Evolutionary conservation across 345 rosid genomes (phyloP), one percentile per base, ranked within the genome.

Genomic region (Populus nigra): DNA sequence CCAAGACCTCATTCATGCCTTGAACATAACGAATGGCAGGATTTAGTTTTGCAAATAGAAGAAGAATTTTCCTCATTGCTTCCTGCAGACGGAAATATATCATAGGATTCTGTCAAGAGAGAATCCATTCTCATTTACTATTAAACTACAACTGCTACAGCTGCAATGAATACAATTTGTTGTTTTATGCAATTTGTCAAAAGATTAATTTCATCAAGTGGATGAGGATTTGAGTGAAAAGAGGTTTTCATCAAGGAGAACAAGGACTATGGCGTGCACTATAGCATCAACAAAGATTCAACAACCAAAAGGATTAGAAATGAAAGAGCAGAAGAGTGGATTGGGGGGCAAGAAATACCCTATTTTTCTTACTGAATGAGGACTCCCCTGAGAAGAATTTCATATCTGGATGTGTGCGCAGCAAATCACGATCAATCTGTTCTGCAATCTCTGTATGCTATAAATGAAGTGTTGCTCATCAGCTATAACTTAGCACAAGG

Each of bases 1-100:
- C 92, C 87, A 91, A 82, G 81, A 91, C 93, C 85, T 91, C 96
- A 50, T 91, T 89, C 96, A 90, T 91, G 80, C 96, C 96, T 86
- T 91, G 96, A 31, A 90, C 93, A 81, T 90, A 91, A 49, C 91
- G 83, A 74, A 91, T 90, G 18, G 88, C 93, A 17, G 95, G 95
- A 85, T 91, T 91, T 71, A 91, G 87, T 79, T 91, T 91, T 45
- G 93, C 87, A 76, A 91, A 91, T 47, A 91, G 75, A 68, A 88
- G 89, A 80, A 91, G 96, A 77, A 91, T 83, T 76, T 80, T 86
- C 84, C 88, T 88, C 93, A 91, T 90, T 77, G 93, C 87, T 84
- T 84, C 88, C 96, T 91, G 80, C 49, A 78, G 74, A 69, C 27
- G 41, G 49, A 49, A 38, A 45, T 2, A 29, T 36, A 77, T 65